phyloP scores from a whole-genome alignment of 2,329 filamentous ascomycete species.

The Lachnellula suecica region DNA sequence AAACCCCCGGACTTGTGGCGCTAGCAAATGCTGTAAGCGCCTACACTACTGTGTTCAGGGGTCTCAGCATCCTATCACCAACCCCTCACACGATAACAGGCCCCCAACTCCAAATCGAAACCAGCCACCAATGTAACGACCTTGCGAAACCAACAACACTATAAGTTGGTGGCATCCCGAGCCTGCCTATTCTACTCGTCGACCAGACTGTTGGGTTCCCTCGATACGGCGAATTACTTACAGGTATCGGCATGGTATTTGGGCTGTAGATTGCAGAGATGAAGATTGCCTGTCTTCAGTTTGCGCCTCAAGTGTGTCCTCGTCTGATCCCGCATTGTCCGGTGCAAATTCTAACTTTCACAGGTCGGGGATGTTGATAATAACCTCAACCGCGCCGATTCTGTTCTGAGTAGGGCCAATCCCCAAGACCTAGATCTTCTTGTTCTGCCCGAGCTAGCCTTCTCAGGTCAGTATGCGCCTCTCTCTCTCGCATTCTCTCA shows the following conservation, averaged over 20 bases:
- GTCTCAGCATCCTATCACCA: too few relatives aligned
- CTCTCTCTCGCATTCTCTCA: not conserved
- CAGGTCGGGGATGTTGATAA: conserved; percentile 68
- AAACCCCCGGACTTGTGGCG: too few relatives aligned
- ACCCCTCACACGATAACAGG: not conserved
- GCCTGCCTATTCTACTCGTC: not conserved
- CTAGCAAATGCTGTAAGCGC: too few relatives aligned
- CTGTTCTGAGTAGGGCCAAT: conserved; percentile 54
- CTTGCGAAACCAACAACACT: not conserved
- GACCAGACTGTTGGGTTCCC: not conserved
- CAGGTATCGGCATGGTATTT: not conserved
- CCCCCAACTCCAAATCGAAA: too few relatives aligned
- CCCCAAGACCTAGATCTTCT: conserved; percentile 64
- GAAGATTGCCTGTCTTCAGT: conserved; percentile 71
- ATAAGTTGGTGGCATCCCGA: not conserved
- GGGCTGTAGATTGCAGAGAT: conserved; percentile 39
- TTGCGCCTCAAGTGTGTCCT: conserved; percentile 57
- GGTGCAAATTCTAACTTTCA: not conserved
- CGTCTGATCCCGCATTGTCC: not conserved
- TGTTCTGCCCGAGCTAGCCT: conserved; percentile 74
- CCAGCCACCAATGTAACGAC: too few relatives aligned
- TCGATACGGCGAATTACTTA: not conserved
- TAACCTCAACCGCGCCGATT: conserved; percentile 68
- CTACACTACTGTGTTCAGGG: too few relatives aligned
- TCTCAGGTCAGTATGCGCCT: conserved; percentile 53